A percentile compares a stretch with the other conserved stretches of the same genome.
phyloP scores from a whole-genome alignment of 1,284 basidiomycete species.

The Cryptococcus maquisensis region DNA sequence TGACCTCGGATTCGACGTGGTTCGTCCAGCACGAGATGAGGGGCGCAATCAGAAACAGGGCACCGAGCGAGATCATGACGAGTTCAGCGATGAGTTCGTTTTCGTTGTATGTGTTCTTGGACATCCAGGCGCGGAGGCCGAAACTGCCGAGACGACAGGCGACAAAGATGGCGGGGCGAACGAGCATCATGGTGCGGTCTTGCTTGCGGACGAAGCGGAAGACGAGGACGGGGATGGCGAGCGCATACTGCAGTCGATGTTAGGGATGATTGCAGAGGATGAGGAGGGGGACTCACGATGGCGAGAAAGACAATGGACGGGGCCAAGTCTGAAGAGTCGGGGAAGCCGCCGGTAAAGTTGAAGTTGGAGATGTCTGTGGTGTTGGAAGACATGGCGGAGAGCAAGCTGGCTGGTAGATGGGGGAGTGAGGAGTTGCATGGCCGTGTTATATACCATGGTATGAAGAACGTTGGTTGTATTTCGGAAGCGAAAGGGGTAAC shows the following conservation, averaged over 20 bases:
- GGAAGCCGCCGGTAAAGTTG: constrained; percentile 35
- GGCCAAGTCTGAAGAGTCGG: constrained; percentile 26
- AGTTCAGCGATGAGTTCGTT: constrained; percentile 31
- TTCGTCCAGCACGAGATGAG: constrained; percentile 24
- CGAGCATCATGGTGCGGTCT: constrained; percentile 19
- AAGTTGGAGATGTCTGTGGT: constrained; percentile 3
- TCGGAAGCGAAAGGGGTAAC: not conserved
- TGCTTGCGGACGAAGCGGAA: constrained; percentile 14
- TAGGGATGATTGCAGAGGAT: not conserved
- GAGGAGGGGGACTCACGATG: constrained; percentile 26
- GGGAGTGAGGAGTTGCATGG: not conserved
- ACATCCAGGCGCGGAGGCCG: constrained; percentile 28
- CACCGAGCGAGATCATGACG: constrained; percentile 28
- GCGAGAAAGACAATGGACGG: constrained; percentile 35
- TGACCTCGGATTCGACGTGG: constrained; percentile 19
- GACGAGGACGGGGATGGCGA: constrained; percentile 18
- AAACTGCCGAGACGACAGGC: constrained; percentile 21
- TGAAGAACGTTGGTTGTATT: not conserved
- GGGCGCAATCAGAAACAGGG: constrained; percentile 34
- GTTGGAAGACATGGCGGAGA: constrained; percentile 1
- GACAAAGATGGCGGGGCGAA: constrained; percentile 32
- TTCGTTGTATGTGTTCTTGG: constrained; percentile 19
- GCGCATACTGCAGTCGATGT: constrained; percentile 17
- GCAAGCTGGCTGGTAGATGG: not conserved
- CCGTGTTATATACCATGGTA: not conserved